Conservation (phyloP, 2,329 filamentous ascomycete genomes). For the Chlorencoelia australis region DNA sequence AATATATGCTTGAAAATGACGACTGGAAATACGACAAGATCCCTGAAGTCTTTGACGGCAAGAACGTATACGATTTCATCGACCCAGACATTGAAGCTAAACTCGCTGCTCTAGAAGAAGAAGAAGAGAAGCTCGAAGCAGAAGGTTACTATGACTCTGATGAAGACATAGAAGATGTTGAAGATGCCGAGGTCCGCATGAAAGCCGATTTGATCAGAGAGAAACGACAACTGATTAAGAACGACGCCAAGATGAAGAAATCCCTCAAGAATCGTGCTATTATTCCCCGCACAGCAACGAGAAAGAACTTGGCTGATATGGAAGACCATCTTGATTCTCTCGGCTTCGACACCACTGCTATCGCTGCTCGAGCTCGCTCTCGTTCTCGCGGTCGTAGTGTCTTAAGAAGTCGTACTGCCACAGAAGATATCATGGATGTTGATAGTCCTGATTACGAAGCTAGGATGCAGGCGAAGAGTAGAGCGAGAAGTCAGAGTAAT, state of each 20-base stretch:
- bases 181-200: conserved; percentile 76
- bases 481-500: conserved; percentile 57
- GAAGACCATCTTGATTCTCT: conserved; percentile 75
- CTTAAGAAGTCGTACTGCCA: conserved; percentile 51
- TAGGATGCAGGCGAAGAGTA: conserved; percentile 63
- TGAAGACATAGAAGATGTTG: conserved; percentile 69
- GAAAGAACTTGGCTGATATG: conserved; percentile 79
- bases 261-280: conserved; percentile 93
- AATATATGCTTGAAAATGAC: conserved; percentile 77
- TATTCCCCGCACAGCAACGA: conserved; percentile 73
- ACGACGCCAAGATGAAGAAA: conserved; percentile 92
- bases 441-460: conserved; percentile 45
- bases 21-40: conserved; percentile 97
- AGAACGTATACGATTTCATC: conserved; percentile 95
- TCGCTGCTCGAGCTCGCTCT: conserved; percentile 64
- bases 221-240: conserved; percentile 85
- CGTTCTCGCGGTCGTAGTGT: conserved; percentile 60
- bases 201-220: conserved; percentile 95
- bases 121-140: conserved; percentile 84
- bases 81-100: conserved; percentile 95
- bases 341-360: conserved; percentile 71
- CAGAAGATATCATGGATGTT: conserved; percentile 67
- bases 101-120: conserved; percentile 82
- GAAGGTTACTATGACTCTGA: conserved; percentile 93
- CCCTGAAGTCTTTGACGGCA: conserved; percentile 86